Evolutionary conservation across 2,329 filamentous ascomycete species (phyloP), one percentile per base, ranked within the genome.

Genomic region (Epichloe sp.): DNA sequence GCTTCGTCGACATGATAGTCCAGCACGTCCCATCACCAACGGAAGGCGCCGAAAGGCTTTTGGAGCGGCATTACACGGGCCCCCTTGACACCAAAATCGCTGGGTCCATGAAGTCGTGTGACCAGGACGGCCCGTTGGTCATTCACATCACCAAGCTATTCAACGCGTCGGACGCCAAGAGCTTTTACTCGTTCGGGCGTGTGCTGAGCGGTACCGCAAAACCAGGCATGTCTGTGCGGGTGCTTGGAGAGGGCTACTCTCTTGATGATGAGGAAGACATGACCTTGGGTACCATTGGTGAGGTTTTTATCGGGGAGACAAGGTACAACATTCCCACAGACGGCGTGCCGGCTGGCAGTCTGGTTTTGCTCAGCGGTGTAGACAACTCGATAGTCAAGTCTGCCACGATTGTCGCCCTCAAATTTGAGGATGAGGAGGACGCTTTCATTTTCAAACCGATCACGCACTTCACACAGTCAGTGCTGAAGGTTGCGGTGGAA

Each of bases 341-440:
- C 58, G 93, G 93, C 47, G 83, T 98, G 26, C 93, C 93, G 5
- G 93, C 93, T 1, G 93, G 93, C 43, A 96, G 94, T 63, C 86
- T 88, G 75, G 91, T 94, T 14, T 72, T 98, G n/a, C 76, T 98
- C 15, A 83, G 86, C 51, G 93, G 91, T 14, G 83, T 98, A 31
- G 91, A 97, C 71, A 97, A 97, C 67, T 96, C 90, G 4, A 97
- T 98, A 60, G 88, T 97, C 70, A 98, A 98, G 70, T 91, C 89
- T 3, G 93, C 93, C 8, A 98, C 93, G 0, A 77, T 98, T 46
- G 82, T 98, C 34, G 81, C 88, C 1, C 80, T 82, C 40, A 85
- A 82, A 57, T 76, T 95, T 8, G 85, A 88, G 26, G 85, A 94
- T 49, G 82, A 93, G 45, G 91, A 97, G 66, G 89, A 95, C 55